A percentile compares a stretch with the other conserved stretches of the same genome.
Conservation (phyloP, 352 stramenopile genomes). For the Globisporangium emineosum region DNA sequence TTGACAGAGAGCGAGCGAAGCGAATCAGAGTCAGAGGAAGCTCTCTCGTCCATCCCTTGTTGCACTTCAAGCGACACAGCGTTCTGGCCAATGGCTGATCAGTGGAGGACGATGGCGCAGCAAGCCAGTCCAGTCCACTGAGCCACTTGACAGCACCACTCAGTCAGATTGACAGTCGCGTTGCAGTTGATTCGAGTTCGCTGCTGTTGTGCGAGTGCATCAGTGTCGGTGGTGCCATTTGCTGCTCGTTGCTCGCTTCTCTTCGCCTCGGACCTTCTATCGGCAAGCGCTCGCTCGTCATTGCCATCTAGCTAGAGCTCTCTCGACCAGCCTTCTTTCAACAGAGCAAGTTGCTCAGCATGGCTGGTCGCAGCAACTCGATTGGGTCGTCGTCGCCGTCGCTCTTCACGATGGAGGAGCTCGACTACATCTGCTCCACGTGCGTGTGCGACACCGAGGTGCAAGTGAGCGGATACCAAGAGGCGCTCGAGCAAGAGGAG, state of each 20-base stretch:
- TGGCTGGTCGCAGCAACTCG: background rate
- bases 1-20: too few species aligned
- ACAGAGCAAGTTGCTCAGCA: background rate
- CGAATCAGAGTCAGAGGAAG: too few species aligned
- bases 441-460: constrained; percentile 53
- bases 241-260: background rate
- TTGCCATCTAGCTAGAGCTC: background rate
- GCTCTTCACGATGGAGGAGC: constrained; percentile 51
- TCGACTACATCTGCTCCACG: constrained; percentile 56
- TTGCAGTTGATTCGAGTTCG: background rate
- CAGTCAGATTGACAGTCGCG: background rate
- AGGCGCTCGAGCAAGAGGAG: constrained; percentile 23
- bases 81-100: background rate
- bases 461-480: constrained; percentile 32
- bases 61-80: background rate
- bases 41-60: background rate
- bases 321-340: background rate
- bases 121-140: background rate
- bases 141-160: background rate
- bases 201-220: background rate
- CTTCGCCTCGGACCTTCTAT: background rate
- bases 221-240: background rate
- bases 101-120: background rate
- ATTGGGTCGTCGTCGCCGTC: constrained; percentile 19
- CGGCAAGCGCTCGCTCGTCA: background rate